Evolutionary conservation across 163 green algal species (phyloP).

Genomic region (Scenedesmus sp.): DNA sequence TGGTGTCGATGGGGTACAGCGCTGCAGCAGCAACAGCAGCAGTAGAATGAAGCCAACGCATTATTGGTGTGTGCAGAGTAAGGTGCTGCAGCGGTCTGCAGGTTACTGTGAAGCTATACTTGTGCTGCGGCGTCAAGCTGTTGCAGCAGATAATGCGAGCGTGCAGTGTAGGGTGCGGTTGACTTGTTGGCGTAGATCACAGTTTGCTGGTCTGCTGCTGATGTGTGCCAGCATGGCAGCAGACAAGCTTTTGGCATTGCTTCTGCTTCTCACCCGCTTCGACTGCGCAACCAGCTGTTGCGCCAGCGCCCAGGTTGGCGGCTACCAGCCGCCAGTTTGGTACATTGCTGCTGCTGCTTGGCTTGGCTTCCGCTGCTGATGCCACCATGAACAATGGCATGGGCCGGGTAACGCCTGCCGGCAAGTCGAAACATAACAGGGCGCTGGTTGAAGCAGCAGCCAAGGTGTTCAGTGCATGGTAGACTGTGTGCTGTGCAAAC

Average conservation of each 20-base stretch:
- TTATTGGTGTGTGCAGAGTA: too few relatives aligned
- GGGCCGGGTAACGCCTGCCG: conserved; percentile 5
- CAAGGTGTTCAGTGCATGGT: background rate
- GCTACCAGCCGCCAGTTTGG: conserved; percentile 80
- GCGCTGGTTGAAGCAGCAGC: too few relatives aligned
- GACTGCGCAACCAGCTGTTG: conserved; percentile 88
- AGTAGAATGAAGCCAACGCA: background rate
- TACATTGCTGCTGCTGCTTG: conserved; percentile 6
- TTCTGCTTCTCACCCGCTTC: conserved; percentile 83
- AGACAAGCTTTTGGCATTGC: too few relatives aligned
- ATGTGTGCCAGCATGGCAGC: background rate
- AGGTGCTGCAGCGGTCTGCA: too few relatives aligned
- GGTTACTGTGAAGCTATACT: too few relatives aligned
- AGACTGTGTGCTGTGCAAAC: too few relatives aligned
- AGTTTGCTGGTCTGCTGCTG: too few relatives aligned
- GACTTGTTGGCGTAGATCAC: too few relatives aligned
- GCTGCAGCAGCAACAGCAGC: conserved; percentile 65
- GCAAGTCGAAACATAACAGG: background rate
- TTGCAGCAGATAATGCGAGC: too few relatives aligned
- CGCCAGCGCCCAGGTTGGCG: conserved; percentile 87
- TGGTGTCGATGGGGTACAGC: conserved; percentile 98
- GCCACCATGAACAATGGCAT: conserved; percentile 68
- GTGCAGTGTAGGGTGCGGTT: too few relatives aligned
- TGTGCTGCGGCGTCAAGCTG: too few relatives aligned
- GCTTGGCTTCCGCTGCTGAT: conserved; percentile 10